Conservation (phyloP, 2,329 filamentous ascomycete species). For the Trichoderma koningiopsis region DNA sequence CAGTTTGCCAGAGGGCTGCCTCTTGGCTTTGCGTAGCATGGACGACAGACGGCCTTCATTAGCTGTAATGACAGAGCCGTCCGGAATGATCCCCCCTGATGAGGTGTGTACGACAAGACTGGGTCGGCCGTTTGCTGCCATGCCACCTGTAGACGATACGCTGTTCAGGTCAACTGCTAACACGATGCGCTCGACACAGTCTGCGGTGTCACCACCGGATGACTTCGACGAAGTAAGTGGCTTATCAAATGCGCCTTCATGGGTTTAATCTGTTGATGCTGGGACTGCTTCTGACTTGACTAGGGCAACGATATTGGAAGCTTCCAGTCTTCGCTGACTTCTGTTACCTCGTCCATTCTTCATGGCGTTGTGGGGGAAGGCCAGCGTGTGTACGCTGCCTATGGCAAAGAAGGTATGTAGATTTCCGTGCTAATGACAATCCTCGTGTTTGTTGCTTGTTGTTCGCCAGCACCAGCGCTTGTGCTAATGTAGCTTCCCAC, state of each 20-base stretch:
- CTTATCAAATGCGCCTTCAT: not conserved
- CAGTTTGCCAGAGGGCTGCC: slow-evolving; percentile 14
- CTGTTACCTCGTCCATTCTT: slow-evolving; percentile 36
- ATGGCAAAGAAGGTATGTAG: slow-evolving; percentile 38
- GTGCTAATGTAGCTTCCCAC: not conserved
- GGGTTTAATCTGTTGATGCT: not conserved
- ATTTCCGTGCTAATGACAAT: not conserved
- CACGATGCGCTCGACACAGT: slow-evolving; percentile 10
- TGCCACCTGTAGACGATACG: not conserved
- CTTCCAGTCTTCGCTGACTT: slow-evolving; percentile 33
- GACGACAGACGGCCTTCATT: slow-evolving; percentile 10
- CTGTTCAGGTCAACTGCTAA: slow-evolving; percentile 11
- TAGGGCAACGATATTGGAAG: slow-evolving; percentile 30
- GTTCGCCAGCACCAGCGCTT: not conserved
- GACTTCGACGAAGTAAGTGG: slow-evolving; percentile 34
- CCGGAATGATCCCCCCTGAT: slow-evolving; percentile 23
- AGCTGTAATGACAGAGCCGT: slow-evolving; percentile 23
- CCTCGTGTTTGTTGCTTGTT: not conserved
- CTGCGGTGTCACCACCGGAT: slow-evolving; percentile 30
- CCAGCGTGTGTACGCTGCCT: slow-evolving; percentile 38
- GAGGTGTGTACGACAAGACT: slow-evolving; percentile 22
- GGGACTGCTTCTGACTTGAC: slow-evolving; percentile 34
- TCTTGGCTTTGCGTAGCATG: slow-evolving; percentile 4
- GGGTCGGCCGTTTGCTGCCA: not conserved
- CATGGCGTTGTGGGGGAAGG: slow-evolving; percentile 35